Conservation (phyloP, 495 filamentous ascomycete species). For the Aspergillus conjunctus region DNA sequence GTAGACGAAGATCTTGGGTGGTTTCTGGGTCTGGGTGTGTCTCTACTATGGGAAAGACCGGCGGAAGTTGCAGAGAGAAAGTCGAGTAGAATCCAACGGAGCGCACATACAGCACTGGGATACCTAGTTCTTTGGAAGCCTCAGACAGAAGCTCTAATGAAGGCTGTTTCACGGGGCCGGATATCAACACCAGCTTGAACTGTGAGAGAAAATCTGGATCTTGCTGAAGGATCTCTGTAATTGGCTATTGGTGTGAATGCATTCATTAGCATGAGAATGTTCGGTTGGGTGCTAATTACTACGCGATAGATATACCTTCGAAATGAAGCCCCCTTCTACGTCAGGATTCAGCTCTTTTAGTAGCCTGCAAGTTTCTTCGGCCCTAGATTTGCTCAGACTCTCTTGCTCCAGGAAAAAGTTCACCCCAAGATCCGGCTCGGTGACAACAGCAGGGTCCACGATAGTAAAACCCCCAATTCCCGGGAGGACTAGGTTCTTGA, state of each 20-base stretch:
- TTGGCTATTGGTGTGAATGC: conserved; percentile 30
- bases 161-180: conserved; percentile 64
- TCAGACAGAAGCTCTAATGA: conserved; percentile 59
- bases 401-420: conserved; percentile 93
- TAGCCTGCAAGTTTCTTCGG: conserved; percentile 72
- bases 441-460: conserved; percentile 75
- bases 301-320: conserved; percentile 40
- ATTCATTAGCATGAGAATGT: conserved; percentile 17
- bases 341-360: conserved; percentile 95
- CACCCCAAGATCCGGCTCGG: conserved; percentile 82
- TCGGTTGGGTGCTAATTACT: background rate
- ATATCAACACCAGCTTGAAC: conserved; percentile 76
- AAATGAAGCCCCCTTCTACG: conserved; percentile 66
- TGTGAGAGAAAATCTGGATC: conserved; percentile 50
- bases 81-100: conserved; percentile 87
- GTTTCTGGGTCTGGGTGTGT: conserved; percentile 90
- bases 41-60: conserved; percentile 89
- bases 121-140: conserved; percentile 60
- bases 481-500: conserved; percentile 96
- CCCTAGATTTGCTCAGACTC: conserved; percentile 76
- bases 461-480: conserved; percentile 95
- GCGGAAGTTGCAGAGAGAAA: conserved; percentile 74
- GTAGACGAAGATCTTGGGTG: conserved; percentile 81
- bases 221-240: conserved; percentile 40
- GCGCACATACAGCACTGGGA: conserved; percentile 80